These are phyloP conservation scores for Saxophila tyrrhenica DNA, from an alignment of 495 filamentous ascomycete genomes.

Conservation along the genomic window DNA sequence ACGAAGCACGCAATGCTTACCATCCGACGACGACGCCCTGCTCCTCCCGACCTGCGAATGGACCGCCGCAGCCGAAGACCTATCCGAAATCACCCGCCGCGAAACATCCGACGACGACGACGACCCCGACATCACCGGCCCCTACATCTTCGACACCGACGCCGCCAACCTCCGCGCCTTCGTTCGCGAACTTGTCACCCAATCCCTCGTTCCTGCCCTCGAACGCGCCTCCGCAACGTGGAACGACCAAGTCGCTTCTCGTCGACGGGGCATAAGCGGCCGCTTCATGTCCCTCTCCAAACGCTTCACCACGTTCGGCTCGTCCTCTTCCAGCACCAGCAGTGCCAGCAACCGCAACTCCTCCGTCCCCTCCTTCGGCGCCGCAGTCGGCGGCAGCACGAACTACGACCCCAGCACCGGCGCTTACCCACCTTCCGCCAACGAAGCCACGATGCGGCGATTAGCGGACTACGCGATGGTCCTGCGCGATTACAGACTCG, in stretches of 20 bases:
- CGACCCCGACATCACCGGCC: constrained; percentile 57
- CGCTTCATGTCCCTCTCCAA: constrained; percentile 87
- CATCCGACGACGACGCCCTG: constrained; percentile 86
- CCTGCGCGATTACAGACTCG: constrained; percentile 90
- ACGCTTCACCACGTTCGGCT: constrained; percentile 69
- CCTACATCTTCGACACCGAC: constrained; percentile 86
- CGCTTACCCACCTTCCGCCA: constrained; percentile 70
- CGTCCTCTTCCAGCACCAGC: constrained; percentile 31
- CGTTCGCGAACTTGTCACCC: constrained; percentile 82
- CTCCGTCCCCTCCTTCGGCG: constrained; percentile 22
- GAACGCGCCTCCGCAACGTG: constrained; percentile 78
- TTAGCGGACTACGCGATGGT: constrained; percentile 93
- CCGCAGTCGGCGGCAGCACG: constrained; percentile 30
- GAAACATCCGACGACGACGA: constrained; percentile 48
- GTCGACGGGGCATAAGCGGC: constrained; percentile 73
- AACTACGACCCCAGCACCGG: constrained; percentile 71
- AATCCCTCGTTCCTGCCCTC: constrained; percentile 90
- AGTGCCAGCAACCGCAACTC: constrained; percentile 33
- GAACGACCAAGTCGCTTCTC: constrained; percentile 96
- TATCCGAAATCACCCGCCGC: constrained; percentile 54
- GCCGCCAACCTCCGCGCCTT: constrained; percentile 75
- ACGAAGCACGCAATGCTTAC: constrained; percentile 70
- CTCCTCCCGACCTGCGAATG: constrained; percentile 71
- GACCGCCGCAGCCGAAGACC: constrained; percentile 77
- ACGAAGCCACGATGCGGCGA: constrained; percentile 85